Conservation (phyloP, 148 eudicot species). For the Rhododendron henanense region DNA sequence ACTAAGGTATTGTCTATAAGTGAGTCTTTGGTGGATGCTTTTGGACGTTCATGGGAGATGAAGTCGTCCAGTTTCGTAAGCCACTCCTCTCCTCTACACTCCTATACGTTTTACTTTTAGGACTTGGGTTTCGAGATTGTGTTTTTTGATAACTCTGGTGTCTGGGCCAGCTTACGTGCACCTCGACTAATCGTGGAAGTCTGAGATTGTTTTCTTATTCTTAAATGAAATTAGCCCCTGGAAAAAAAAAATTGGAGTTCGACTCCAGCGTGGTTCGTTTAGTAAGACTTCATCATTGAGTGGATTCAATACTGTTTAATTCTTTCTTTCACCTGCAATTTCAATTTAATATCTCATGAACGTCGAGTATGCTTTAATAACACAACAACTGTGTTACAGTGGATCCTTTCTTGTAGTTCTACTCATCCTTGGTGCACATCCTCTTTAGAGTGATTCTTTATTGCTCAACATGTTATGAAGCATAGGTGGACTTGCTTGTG, state of each 20-base stretch:
- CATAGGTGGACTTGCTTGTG: background rate
- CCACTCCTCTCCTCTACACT: background rate
- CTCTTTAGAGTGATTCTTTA: background rate
- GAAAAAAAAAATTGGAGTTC: background rate
- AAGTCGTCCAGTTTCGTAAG: constrained; percentile 3
- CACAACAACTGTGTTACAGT: background rate
- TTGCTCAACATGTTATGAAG: background rate
- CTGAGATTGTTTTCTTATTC: background rate
- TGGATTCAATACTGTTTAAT: background rate
- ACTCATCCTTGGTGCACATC: background rate
- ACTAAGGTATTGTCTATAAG: background rate
- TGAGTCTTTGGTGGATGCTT: background rate
- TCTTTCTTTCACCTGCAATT: background rate
- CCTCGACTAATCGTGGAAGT: background rate
- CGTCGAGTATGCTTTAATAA: background rate
- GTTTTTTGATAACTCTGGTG: background rate
- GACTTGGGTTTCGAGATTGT: background rate
- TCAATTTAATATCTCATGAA: background rate
- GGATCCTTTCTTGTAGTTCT: background rate
- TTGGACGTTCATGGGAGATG: background rate
- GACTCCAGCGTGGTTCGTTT: background rate
- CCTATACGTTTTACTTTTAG: background rate
- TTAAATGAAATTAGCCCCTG: background rate
- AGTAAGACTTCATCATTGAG: background rate
- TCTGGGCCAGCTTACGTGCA: background rate